Evolutionary conservation across 129 eudicot species (phyloP).

Genomic region (Artemisia annua): DNA sequence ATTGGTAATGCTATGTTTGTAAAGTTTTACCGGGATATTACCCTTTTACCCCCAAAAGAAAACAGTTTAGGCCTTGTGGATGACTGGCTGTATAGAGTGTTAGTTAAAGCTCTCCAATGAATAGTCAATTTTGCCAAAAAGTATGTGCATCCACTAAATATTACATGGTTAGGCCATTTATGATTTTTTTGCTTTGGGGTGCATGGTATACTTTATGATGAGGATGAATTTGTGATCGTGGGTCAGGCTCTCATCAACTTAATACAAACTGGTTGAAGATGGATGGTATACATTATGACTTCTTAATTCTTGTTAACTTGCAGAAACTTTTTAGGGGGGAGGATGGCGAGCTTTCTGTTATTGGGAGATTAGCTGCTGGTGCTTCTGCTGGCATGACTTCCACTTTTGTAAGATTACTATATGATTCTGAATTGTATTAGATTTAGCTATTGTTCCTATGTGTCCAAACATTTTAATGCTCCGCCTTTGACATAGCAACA

Average conservation of each 20-base stretch:
- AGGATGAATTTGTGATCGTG: constrained; percentile 2
- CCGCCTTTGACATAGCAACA: constrained; percentile 6
- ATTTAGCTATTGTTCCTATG: background rate
- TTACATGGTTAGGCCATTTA: background rate
- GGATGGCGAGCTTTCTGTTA: constrained; percentile 84
- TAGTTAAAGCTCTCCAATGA: too few species aligned
- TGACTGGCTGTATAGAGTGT: too few species aligned
- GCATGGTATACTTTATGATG: background rate
- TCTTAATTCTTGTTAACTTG: constrained; percentile 20
- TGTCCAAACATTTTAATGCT: background rate
- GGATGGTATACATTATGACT: background rate
- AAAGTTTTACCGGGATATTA: too few species aligned
- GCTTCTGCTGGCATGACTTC: constrained; percentile 99
- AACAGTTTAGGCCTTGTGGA: too few species aligned
- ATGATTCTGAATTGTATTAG: background rate
- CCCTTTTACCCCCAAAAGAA: too few species aligned
- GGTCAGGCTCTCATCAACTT: constrained; percentile 9
- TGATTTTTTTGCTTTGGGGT: background rate
- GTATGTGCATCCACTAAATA: background rate
- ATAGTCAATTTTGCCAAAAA: too few species aligned
- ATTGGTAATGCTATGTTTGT: too few species aligned
- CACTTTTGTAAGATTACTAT: constrained; percentile 51
- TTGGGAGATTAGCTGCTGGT: constrained; percentile 96
- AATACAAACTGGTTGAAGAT: background rate
- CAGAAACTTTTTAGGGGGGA: constrained; percentile 76